phyloP scores from a whole-genome alignment of 345 rosid genomes.

The Eucalyptus erythrocorys region DNA sequence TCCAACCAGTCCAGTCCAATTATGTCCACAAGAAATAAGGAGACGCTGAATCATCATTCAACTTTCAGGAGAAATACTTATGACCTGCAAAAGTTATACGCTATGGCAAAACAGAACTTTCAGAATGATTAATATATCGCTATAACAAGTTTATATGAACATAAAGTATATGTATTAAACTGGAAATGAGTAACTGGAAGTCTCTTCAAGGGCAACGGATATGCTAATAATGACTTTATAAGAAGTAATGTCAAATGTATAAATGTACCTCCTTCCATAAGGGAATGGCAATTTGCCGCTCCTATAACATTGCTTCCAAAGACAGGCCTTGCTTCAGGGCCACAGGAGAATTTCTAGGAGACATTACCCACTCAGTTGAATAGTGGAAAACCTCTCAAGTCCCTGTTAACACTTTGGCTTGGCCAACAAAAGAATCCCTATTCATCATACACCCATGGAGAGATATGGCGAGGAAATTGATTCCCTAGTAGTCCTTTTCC shows the following conservation, averaged over 20 bases:
- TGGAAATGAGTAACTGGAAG: background rate
- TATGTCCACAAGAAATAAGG: background rate
- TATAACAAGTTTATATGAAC: background rate
- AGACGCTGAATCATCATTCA: background rate
- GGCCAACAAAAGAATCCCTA: background rate
- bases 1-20: background rate
- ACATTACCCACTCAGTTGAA: background rate
- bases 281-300: background rate
- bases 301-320: background rate
- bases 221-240: background rate
- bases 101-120: background rate
- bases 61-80: background rate
- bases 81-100: background rate
- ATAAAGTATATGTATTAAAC: background rate
- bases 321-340: background rate
- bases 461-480: conserved; percentile 2
- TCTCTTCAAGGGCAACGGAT: background rate
- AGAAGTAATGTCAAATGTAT: background rate
- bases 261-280: background rate
- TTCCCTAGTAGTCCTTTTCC: background rate
- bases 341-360: background rate
- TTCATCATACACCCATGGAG: conserved; percentile 35
- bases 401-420: background rate
- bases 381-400: background rate
- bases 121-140: background rate